Percentiles rank a stretch among this genome's conserved stretches.
phyloP scores from a whole-genome alignment of 2,329 filamentous ascomycete genomes.

The Dothistroma pini region DNA sequence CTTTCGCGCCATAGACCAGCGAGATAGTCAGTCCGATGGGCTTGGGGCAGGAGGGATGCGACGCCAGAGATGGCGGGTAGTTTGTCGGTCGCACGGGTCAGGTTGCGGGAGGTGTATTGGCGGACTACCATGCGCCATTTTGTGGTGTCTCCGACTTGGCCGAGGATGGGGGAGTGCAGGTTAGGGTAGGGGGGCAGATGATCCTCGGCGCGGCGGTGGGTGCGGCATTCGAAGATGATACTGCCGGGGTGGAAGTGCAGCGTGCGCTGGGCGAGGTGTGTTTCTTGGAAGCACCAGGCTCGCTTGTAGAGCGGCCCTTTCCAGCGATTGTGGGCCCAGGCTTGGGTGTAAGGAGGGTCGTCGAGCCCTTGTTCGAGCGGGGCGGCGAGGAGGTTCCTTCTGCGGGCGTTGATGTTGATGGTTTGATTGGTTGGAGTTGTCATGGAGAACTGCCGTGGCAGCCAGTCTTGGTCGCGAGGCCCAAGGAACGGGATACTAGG shows the following conservation, averaged over 20 bases:
- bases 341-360: slow-evolving; percentile 8
- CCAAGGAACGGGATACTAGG: slow-evolving; percentile 2
- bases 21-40: slow-evolving; percentile 1
- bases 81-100: slow-evolving; percentile 6
- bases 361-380: slow-evolving; percentile 12
- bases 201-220: slow-evolving; percentile 10
- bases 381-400: slow-evolving; percentile 2
- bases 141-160: not conserved
- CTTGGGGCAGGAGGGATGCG: not conserved
- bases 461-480: slow-evolving; percentile 1
- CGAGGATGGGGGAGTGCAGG: not conserved
- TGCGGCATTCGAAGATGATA: slow-evolving; percentile 12
- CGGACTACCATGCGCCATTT: slow-evolving; percentile 9
- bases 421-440: not conserved
- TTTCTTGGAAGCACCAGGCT: slow-evolving; percentile 16
- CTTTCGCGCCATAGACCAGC: slow-evolving; percentile 9
- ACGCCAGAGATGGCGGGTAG: slow-evolving; percentile 11
- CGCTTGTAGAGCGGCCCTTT: slow-evolving; percentile 8
- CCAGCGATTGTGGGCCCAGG: not conserved
- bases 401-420: not conserved
- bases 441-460: not conserved
- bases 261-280: slow-evolving; percentile 4
- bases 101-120: slow-evolving; percentile 6
- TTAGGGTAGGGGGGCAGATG: slow-evolving; percentile 2
- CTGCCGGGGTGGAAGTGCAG: slow-evolving; percentile 5